Base-by-base conservation (phyloP, 352 stramenopile genomes). In the Globisporangium cylindrosporum region DNA sequence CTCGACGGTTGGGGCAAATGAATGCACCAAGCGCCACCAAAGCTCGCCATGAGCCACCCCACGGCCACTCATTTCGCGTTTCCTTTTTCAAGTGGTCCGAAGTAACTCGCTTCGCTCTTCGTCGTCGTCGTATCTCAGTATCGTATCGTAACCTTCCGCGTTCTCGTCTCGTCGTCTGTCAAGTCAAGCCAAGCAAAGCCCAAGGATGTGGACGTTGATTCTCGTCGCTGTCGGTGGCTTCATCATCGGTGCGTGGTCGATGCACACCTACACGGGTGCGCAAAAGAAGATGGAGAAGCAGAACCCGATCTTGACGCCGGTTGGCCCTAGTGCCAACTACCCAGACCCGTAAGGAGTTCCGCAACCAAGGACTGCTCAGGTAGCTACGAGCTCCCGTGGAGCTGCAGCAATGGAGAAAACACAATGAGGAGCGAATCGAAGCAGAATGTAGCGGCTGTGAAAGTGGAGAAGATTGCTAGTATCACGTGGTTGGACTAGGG, bases 181-280 rank as follows among this genome's bases (percentile, higher is more conserved):
- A 59, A 41, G 36, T 15, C 36, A 43, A 43, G 9, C 25, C 51
- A 62, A 56, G 20, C 60, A 4, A 20, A 54, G 24, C 20, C 24
- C 22, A 15, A 64, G 55, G n/a, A 68, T 68, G 62, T 61, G 53
- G 62, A 54, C 43, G 20, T 15, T 57, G 18, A 22, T 66, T 24
- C 32, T 70, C 22, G 48, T 61, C 34, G 38, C 64, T 18, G 20
- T 70, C n/a, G 64, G 46, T 12, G 64, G 64, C 22, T 70, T 70
- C 36, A 27, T 64, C 6, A 24, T 59, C 46, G 64, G 64, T 25
- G 48, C 59, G 22, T 64, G 59, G 41, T 43, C 56, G 29, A 70
- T 70, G 64, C 43, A 46, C 41, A 14, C 53, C 22, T 66, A 65
- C 57, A 61, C 24, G 9, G 22, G 27, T 4, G 43, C 18, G 14